Base-by-base conservation (phyloP, 257 asterid species). In the Knoxia roxburghii region DNA sequence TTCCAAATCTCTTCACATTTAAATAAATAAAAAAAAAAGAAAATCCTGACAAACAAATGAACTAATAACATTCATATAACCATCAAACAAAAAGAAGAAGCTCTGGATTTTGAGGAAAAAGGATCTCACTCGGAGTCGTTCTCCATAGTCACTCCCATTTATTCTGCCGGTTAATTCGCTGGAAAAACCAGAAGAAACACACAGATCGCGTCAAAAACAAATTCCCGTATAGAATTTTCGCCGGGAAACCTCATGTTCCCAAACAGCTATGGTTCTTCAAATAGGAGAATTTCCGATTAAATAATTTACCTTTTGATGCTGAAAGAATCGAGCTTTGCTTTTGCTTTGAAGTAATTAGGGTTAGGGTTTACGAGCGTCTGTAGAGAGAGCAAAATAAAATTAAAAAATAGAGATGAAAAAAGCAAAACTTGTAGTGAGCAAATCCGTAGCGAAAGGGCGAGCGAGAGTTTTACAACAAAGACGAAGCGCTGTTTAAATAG, bases 141-240 rank as follows among this genome's bases (percentile, higher is more conserved):
- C 45, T 91, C 95, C 83, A 83, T 89, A 4, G 75, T 79, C n/a
- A 89, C 96, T 35, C 88, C 91, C 98, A 91, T 91, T 91, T 63
- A 57, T 50, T 45, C 59, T 59, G 29, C 71, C 15, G 26, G 21
- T 3, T 63, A 1, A 20, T 7, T 15, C 39, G n/a, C 72, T 66
- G 39, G 24, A 66, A 1, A 29, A 20, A 1, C 33, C 6, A 7
- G 17, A 67, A 39, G 14, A 55, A 52, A 51, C 45, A 39, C 39
- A 70, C 72, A 69, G 76, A 76, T 76, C 84, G 50, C 51, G 51
- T 56, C 55, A 37, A 57, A 26, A 60, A 33, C 24, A 18, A 37
- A 26, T 14, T 6, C 50, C 49, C 41, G 9, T 37, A 13, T 41
- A 21, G 1, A 39, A 1, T 30, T 24, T 46, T n/a, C 40, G 8